These are phyloP conservation scores for Coemansia sp. DNA, from an alignment of 192 early-diverging fungal species.

Conservation along the genomic window DNA sequence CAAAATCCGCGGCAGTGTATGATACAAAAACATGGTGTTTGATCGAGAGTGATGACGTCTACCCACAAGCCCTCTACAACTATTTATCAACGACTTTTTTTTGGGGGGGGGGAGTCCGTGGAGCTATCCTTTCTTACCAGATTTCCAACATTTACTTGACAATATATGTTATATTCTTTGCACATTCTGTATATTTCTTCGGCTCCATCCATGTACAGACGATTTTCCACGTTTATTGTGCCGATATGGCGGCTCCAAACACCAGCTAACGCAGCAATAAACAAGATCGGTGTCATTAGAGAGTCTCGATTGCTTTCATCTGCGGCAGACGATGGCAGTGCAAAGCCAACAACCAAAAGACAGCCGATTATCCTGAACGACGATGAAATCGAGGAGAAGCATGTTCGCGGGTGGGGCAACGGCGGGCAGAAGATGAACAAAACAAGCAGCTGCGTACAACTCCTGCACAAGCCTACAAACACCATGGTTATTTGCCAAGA, in stretches of 20 bases:
- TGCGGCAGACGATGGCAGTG: neutral
- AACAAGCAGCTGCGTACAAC: constrained; percentile 70
- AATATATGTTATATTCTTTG: too few species aligned
- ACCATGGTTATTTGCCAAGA: constrained; percentile 67
- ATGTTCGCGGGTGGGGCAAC: constrained; percentile 75
- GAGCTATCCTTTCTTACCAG: too few species aligned
- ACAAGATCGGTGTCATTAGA: neutral
- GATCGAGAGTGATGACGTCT: neutral
- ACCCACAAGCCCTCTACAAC: neutral
- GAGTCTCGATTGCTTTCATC: neutral
- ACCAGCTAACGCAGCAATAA: neutral
- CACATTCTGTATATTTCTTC: neutral
- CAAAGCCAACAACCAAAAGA: neutral
- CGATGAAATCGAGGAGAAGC: constrained; percentile 70
- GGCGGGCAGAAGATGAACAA: constrained; percentile 84
- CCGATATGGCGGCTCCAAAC: neutral
- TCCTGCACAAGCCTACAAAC: constrained; percentile 71
- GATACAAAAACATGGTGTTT: too few species aligned
- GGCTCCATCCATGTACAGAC: neutral
- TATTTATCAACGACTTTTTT: neutral
- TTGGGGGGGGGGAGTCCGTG: too few species aligned
- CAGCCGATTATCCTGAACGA: constrained; percentile 58
- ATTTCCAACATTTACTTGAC: too few species aligned
- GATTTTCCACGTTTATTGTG: neutral
- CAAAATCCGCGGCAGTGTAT: too few species aligned